Base-by-base conservation (phyloP, 1,284 basidiomycete genomes). In the Sphaerobolus stellatus region DNA sequence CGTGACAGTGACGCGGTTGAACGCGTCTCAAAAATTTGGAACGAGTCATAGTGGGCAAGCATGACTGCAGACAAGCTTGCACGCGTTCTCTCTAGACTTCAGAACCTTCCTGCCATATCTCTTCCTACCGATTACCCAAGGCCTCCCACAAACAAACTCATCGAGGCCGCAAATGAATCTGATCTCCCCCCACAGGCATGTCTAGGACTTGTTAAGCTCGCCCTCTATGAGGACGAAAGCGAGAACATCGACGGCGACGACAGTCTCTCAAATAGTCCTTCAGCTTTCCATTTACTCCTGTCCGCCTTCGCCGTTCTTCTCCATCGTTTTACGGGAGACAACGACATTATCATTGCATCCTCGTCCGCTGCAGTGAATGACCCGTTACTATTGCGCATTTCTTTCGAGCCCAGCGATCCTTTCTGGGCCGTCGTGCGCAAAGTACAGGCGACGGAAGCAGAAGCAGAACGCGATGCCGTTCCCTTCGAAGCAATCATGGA, bases 81-180 rank as follows among this genome's bases (percentile, higher is more conserved):
- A 24, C 75, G 85, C 60, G 83, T 87, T 25, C 65, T 86, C 14
- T 68, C 76, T 27, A 75, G 85, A 61, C 75, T 91, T 14, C 85
- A 88, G 72, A 87, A 83, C 64, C 72, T 97, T 14, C 96, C 95
- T 3, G 89, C 90, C 27, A 90, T 98, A 59, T 93, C 94, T 3
- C 77, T 99, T 18, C 96, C 97, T 1, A 98, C 95, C 1, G 97
- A 99, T 72, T 99, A 98, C 68, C 96, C 97, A 2, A 78, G 95
- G 55, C 90, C 93, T 14, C 74, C 85, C 13, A 74, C 82, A 13
- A 81, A 84, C 68, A 88, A 83, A 65, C 75, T 89, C 44, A 86
- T 93, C 67, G 94, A 94, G 68, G 88, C 92, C 25, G 86, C 82
- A 25, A 83, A 89, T 69, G 69, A 78, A 24, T 77, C 83, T 41